phyloP scores from a whole-genome alignment of 495 filamentous ascomycete genomes.

The Penicillium ucsense region DNA sequence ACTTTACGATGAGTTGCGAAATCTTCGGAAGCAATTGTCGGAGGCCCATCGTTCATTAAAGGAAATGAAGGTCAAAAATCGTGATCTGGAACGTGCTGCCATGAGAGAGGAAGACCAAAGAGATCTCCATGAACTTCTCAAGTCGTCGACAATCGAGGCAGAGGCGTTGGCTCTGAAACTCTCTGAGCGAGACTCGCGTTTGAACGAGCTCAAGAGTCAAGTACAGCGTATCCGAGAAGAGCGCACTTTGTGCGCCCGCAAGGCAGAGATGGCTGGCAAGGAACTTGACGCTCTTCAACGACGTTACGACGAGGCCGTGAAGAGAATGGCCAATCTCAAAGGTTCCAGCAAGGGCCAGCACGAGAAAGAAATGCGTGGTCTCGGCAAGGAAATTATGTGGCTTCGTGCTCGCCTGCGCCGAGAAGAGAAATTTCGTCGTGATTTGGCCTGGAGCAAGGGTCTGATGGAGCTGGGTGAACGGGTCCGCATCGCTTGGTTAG shows the following conservation, averaged over 20 bases:
- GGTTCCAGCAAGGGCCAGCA: slow-evolving; percentile 49
- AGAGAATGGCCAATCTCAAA: slow-evolving; percentile 29
- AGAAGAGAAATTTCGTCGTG: slow-evolving; percentile 68
- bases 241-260: slow-evolving; percentile 39
- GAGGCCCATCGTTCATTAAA: slow-evolving; percentile 50
- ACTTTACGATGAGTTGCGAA: slow-evolving; percentile 52
- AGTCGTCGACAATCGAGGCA: slow-evolving; percentile 55
- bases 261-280: slow-evolving; percentile 36
- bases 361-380: slow-evolving; percentile 68
- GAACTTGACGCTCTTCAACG: slow-evolving; percentile 46
- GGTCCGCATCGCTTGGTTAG: slow-evolving; percentile 76
- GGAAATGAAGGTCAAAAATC: slow-evolving; percentile 45
- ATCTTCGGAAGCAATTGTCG: slow-evolving; percentile 52
- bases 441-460: slow-evolving; percentile 73
- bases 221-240: slow-evolving; percentile 51
- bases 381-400: slow-evolving; percentile 85
- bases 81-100: slow-evolving; percentile 35
- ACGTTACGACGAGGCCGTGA: slow-evolving; percentile 43
- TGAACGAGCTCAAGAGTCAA: slow-evolving; percentile 47
- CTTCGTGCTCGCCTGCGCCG: slow-evolving; percentile 67
- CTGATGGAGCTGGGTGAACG: slow-evolving; percentile 66
- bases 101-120: slow-evolving; percentile 50
- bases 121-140: slow-evolving; percentile 57
- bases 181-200: slow-evolving; percentile 39
- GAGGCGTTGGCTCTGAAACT: slow-evolving; percentile 54